Evolutionary conservation across 768 basidiomycete genomes (phyloP).

Genomic region (Tephrocybe rancida): DNA sequence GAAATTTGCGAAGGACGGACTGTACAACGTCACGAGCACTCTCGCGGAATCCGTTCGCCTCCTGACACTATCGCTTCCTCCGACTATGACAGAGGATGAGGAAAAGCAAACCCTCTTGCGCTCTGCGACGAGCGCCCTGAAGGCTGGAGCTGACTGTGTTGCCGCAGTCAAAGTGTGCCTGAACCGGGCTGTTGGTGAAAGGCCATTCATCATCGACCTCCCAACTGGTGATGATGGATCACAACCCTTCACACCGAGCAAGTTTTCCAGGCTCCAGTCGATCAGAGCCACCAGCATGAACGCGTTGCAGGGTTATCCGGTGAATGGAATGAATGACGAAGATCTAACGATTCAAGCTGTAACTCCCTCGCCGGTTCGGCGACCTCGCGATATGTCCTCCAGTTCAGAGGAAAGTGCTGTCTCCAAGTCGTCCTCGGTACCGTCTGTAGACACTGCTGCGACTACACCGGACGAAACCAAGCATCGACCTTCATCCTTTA

Average conservation of each 20-base stretch:
- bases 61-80: slow-evolving; percentile 56
- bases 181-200: slow-evolving; percentile 60
- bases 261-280: slow-evolving; percentile 42
- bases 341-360: slow-evolving; percentile 64
- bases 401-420: slow-evolving; percentile 53
- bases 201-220: slow-evolving; percentile 66
- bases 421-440: slow-evolving; percentile 47
- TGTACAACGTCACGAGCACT: slow-evolving; percentile 85
- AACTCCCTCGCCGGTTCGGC: slow-evolving; percentile 32
- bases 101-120: slow-evolving; percentile 79
- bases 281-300: slow-evolving; percentile 36
- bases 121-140: slow-evolving; percentile 86
- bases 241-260: slow-evolving; percentile 48
- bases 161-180: slow-evolving; percentile 84
- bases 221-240: slow-evolving; percentile 52
- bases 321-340: slow-evolving; percentile 48
- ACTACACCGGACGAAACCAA: slow-evolving; percentile 52
- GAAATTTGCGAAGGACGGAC: slow-evolving; percentile 69
- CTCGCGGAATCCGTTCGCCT: slow-evolving; percentile 87
- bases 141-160: slow-evolving; percentile 88
- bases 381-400: slow-evolving; percentile 42
- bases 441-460: slow-evolving; percentile 49
- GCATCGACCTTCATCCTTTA: slow-evolving; percentile 31
- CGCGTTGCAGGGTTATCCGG: slow-evolving; percentile 37
- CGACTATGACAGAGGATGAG: slow-evolving; percentile 70